A percentile compares a stretch with the other conserved stretches of the same genome.
phyloP scores from a whole-genome alignment of 441 rosid genomes.

The Gossypium lobatum region DNA sequence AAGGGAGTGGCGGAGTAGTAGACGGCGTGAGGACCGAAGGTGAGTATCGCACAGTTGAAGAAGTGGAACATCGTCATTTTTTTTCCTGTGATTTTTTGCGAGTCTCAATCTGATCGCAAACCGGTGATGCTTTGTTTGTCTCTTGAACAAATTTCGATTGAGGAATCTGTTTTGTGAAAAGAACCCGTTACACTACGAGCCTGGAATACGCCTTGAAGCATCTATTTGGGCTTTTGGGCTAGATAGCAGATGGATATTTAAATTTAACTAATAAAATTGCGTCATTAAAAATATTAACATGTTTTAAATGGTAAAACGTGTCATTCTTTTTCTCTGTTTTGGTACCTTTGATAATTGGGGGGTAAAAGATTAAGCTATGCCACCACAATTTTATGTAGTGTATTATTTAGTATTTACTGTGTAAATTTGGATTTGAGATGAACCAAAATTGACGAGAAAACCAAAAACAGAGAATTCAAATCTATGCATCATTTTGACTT shows the following conservation, averaged over 20 bases:
- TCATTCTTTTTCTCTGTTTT: no score
- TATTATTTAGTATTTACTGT: no score
- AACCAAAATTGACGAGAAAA: no score
- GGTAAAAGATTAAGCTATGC: no score
- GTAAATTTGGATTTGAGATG: no score
- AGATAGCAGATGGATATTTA: neutral
- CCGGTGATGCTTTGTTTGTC: neutral
- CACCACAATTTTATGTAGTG: no score
- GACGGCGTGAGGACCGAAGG: conserved; percentile 97
- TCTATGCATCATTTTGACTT: no score
- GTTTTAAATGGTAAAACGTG: no score
- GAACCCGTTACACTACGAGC: neutral
- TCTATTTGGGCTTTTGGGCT: neutral
- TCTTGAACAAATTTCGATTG: neutral
- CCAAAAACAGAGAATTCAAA: no score
- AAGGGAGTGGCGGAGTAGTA: conserved; percentile 95
- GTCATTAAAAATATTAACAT: no score
- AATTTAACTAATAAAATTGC: neutral
- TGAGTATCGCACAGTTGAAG: conserved; percentile 96
- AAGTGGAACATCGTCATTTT: conserved; percentile 88
- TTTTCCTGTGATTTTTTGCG: neutral
- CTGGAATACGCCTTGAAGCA: neutral
- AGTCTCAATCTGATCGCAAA: neutral
- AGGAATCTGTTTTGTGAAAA: neutral
- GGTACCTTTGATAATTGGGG: no score